Evolutionary conservation across 768 basidiomycete species (phyloP).

Genomic region (Mrakia blollopis): DNA sequence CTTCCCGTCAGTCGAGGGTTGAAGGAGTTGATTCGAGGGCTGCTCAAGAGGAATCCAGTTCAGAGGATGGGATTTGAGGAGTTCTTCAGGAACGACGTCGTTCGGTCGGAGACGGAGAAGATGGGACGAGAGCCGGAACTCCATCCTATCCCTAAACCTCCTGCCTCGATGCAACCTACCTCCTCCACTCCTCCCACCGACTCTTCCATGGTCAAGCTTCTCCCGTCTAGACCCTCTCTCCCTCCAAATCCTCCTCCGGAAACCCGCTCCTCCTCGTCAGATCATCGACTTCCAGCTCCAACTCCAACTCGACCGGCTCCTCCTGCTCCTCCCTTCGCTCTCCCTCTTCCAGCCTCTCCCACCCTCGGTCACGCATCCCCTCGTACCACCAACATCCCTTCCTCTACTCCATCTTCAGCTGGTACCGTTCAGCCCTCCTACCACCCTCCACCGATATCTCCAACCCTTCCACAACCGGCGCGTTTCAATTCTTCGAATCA

Average conservation of each 20-base stretch:
- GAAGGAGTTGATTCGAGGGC: constrained; percentile 75
- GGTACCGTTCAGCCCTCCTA: constrained; percentile 31
- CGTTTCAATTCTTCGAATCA: constrained; percentile 15
- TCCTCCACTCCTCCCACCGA: constrained; percentile 20
- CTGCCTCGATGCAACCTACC: constrained; percentile 29
- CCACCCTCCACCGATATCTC: constrained; percentile 41
- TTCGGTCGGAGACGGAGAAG: constrained; percentile 36
- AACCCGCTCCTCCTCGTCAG: not conserved
- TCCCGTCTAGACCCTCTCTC: not conserved
- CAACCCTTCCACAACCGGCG: constrained; percentile 1
- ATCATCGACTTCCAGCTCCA: constrained; percentile 11
- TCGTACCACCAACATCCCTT: not conserved
- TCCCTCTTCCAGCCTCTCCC: constrained; percentile 35
- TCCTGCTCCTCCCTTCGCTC: constrained; percentile 28
- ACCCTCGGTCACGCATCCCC: not conserved
- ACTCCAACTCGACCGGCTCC: constrained; percentile 32
- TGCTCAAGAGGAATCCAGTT: constrained; percentile 75
- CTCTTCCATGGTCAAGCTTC: not conserved
- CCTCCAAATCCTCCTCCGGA: not conserved
- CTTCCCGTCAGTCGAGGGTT: constrained; percentile 53
- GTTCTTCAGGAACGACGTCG: constrained; percentile 72
- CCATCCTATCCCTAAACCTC: constrained; percentile 27
- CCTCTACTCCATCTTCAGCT: constrained; percentile 1
- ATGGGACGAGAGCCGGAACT: constrained; percentile 33
- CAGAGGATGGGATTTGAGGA: constrained; percentile 86